Base-by-base conservation (phyloP, 192 early-diverging fungal genomes). In the Backusella morwellensis region DNA sequence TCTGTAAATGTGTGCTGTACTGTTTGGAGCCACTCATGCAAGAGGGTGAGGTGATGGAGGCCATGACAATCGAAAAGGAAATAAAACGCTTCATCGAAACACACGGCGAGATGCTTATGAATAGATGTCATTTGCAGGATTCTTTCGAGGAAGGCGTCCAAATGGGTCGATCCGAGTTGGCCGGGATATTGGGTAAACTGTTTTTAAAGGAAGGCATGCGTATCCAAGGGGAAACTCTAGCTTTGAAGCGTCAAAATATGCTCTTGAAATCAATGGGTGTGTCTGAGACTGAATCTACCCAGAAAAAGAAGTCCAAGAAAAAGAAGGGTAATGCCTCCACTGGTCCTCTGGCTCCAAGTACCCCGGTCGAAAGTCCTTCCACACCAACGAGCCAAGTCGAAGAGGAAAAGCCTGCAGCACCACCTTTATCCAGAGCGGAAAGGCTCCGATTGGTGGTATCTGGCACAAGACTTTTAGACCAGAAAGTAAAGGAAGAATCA, bases 121-220 rank as follows among this genome's bases (percentile, higher is more conserved):
- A 84, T 76, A 81, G 92, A 1, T 85, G 89, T 81, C 83, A 89
- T 66, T 80, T 94, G n/a, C 79, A 91, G n/a, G 83, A 90, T 17
- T 85, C 90, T 47, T 92, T 89, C 77, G 87, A 88, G 5, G 90
- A 94, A 70, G 93, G 93, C 19, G 81, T 94, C 59, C 82, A 91
- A 56, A 90, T 84, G 0, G 93, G 93, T 21, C 83, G 92, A 41
- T 86, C 88, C 35, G 90, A 92, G 59, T 82, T 94, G 23, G 90
- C 92, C 2, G 93, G 91, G 17, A 88, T 94, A 56, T 74, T 92
- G 6, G 92, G 92, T 23, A 90, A 90, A 74, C 74, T 92, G 74
- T 91, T 93, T 85, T 86, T 94, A 54, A 91, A 92, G 59, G 93
- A 94, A 78, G 93, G 91, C 3, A 89, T 89, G 79, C 84, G 93